Percentiles rank a stretch among this genome's conserved stretches.
phyloP scores from a whole-genome alignment of 2,329 filamentous ascomycete species.

The Pestalotiopsis sp. region DNA sequence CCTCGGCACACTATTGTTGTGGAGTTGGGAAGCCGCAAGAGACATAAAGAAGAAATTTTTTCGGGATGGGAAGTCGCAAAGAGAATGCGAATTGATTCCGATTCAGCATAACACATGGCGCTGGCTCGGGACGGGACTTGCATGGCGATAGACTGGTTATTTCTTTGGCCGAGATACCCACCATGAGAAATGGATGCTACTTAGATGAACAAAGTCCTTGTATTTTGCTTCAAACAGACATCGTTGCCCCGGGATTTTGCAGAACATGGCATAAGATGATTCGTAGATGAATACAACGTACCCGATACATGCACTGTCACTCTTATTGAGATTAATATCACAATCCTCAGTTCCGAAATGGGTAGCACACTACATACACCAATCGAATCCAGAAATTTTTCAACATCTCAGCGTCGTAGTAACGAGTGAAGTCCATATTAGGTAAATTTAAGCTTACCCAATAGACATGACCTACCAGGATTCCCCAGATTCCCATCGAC shows the following conservation, averaged over 20 bases:
- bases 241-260: too few species aligned
- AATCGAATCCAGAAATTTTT: too few species aligned
- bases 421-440: too few species aligned
- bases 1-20: neutral
- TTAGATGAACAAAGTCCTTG: too few species aligned
- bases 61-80: constrained; percentile 11
- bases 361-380: too few species aligned
- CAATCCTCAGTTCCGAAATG: too few species aligned
- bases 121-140: neutral
- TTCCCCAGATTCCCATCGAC: neutral
- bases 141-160: neutral
- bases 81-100: neutral
- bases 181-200: neutral
- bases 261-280: too few species aligned
- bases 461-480: neutral
- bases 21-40: neutral
- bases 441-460: neutral
- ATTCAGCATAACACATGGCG: neutral
- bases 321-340: too few species aligned
- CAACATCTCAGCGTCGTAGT: too few species aligned
- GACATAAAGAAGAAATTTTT: neutral
- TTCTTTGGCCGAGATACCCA: neutral
- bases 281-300: too few species aligned
- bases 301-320: too few species aligned
- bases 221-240: too few species aligned